A percentile compares a stretch with the other conserved stretches of the same genome.
phyloP scores from a whole-genome alignment of 2,329 filamentous ascomycete genomes.

The Mycosphaerella sp. region DNA sequence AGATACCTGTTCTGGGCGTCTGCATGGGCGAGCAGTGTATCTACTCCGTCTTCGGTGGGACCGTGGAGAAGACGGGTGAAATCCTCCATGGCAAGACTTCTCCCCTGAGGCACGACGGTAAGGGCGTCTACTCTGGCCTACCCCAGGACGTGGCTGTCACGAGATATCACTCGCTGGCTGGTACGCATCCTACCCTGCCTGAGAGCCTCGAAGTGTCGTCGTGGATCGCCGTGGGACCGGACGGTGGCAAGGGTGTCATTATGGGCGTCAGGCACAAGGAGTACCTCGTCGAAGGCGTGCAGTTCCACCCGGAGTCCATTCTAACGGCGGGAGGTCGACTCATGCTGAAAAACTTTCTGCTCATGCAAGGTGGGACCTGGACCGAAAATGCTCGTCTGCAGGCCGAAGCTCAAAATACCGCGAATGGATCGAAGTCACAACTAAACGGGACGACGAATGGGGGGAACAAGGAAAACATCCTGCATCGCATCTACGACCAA shows the following conservation, averaged over 20 bases:
- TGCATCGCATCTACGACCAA: constrained; percentile 83
- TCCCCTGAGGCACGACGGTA: constrained; percentile 76
- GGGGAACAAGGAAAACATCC: constrained; percentile 70
- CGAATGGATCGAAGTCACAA: constrained; percentile 34
- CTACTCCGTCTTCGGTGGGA: constrained; percentile 84
- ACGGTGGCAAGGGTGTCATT: constrained; percentile 77
- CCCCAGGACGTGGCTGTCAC: constrained; percentile 79
- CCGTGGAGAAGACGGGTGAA: constrained; percentile 87
- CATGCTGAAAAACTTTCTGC: constrained; percentile 91
- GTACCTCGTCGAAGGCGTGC: constrained; percentile 86
- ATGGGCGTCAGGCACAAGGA: constrained; percentile 96
- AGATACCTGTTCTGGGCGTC: constrained; percentile 92
- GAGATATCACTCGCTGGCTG: constrained; percentile 91
- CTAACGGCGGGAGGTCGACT: constrained; percentile 77
- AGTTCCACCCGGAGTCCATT: constrained; percentile 98
- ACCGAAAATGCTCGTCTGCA: constrained; percentile 61
- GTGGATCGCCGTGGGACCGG: constrained; percentile 70
- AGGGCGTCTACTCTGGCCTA: constrained; percentile 84
- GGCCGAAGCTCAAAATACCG: constrained; percentile 32
- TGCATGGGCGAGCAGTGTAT: constrained; percentile 99
- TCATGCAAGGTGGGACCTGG: constrained; percentile 87
- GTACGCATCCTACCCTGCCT: constrained; percentile 80
- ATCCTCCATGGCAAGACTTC: constrained; percentile 98
- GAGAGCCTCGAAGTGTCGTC: constrained; percentile 82
- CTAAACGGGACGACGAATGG: constrained; percentile 20